These are phyloP conservation scores for Prunus yedoensis DNA, from an alignment of 331 rosid genomes.

Conservation along the genomic window DNA sequence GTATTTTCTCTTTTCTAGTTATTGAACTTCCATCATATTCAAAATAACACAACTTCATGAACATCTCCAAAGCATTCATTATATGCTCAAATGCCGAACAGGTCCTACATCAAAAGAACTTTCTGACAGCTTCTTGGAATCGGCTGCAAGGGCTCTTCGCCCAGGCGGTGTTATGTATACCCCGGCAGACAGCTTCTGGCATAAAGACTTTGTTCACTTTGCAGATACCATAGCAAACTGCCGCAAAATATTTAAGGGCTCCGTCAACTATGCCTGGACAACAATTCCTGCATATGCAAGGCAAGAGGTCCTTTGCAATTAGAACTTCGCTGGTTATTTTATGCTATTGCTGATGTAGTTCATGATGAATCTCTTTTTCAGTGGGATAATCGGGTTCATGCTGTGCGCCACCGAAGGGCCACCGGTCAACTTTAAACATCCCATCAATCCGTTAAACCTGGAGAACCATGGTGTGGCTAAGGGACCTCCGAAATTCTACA, in stretches of 20 bases:
- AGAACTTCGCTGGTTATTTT: background rate
- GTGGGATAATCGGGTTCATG: conserved; percentile 46
- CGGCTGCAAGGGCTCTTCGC: no score
- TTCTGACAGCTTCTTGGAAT: no score
- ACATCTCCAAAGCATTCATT: no score
- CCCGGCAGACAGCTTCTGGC: no score
- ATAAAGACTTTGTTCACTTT: no score
- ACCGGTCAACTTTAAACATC: conserved; percentile 38
- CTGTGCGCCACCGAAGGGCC: conserved; percentile 46
- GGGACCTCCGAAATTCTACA: conserved; percentile 44
- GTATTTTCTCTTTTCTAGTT: no score
- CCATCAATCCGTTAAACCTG: conserved; percentile 26
- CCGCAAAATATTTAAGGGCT: conserved; percentile 45
- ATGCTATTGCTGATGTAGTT: conserved; percentile 3
- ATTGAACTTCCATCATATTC: no score
- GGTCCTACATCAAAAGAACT: no score
- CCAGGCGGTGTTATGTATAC: no score
- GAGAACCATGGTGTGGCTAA: conserved; percentile 33
- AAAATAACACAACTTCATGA: no score
- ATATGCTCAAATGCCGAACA: no score
- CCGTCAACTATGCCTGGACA: conserved; percentile 51
- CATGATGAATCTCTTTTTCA: conserved; percentile 17
- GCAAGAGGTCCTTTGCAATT: conserved; percentile 18
- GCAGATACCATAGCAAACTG: conserved; percentile 25
- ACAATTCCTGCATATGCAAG: conserved; percentile 52